A percentile compares a stretch with the other conserved stretches of the same genome.
phyloP scores from a whole-genome alignment of 1,284 basidiomycete genomes.

The Fomitiporia mediterranea region DNA sequence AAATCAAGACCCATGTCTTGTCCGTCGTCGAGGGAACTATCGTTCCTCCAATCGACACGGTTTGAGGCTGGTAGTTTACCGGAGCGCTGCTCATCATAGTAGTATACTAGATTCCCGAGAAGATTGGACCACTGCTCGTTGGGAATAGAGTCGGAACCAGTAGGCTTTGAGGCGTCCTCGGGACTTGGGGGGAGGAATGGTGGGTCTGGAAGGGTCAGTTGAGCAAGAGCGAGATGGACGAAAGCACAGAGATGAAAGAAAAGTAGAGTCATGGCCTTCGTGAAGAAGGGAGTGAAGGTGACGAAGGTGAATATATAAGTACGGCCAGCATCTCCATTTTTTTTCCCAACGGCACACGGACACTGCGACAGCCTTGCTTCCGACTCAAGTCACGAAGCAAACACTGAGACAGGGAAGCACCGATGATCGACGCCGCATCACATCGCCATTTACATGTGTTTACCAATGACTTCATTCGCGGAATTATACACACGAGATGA shows the following conservation, averaged over 20 bases:
- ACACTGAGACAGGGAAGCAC: too few species aligned
- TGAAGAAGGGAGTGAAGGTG: neutral
- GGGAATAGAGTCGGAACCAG: conserved; percentile 40
- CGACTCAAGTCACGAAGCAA: too few species aligned
- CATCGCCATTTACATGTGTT: neutral
- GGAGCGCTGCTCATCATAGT: conserved; percentile 89
- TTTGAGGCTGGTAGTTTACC: conserved; percentile 67
- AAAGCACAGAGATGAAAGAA: neutral
- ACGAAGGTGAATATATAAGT: neutral
- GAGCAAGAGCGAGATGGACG: conserved; percentile 26
- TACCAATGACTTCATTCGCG: conserved; percentile 7
- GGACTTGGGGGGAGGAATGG: conserved; percentile 61
- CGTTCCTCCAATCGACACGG: conserved; percentile 84
- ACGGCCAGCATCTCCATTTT: too few species aligned
- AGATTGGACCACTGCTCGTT: conserved; percentile 80
- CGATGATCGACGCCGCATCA: neutral
- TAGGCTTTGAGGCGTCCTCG: conserved; percentile 49
- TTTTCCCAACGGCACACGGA: too few species aligned
- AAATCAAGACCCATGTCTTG: conserved; percentile 70
- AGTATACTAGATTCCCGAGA: conserved; percentile 78
- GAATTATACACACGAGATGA: too few species aligned
- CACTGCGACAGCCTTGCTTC: too few species aligned
- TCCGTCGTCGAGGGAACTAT: conserved; percentile 75
- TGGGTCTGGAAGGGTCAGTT: conserved; percentile 57
- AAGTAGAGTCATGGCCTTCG: neutral